phyloP scores from a whole-genome alignment of 768 basidiomycete genomes.

The Trametes meyenii region DNA sequence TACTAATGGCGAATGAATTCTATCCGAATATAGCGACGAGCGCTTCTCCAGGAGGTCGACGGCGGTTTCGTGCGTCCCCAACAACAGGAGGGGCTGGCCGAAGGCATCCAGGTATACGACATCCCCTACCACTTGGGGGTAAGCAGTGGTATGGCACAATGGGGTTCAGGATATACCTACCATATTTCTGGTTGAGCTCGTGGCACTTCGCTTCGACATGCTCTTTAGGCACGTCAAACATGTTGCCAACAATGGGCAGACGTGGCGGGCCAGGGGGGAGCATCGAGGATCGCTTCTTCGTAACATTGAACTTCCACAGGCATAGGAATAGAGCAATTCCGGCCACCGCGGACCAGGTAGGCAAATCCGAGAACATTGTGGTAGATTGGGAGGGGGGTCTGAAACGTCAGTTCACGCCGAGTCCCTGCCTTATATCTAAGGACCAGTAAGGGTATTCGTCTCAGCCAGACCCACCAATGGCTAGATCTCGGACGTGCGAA shows the following conservation, averaged over 20 bases:
- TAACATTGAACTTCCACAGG: not conserved
- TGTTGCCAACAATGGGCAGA: conserved; percentile 22
- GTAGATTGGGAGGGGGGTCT: no score
- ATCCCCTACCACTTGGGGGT: conserved; percentile 45
- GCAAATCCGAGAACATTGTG: not conserved
- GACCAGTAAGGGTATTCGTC: no score
- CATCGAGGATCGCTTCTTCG: not conserved
- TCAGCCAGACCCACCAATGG: no score
- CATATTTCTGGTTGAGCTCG: conserved; percentile 12
- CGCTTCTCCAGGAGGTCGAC: conserved; percentile 71
- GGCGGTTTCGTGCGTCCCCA: conserved; percentile 60
- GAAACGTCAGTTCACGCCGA: no score
- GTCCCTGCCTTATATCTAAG: no score
- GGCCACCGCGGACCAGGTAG: not conserved
- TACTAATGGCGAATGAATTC: conserved; percentile 63
- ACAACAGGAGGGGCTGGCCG: conserved; percentile 66
- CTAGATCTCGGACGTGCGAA: no score
- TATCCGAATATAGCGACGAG: conserved; percentile 74
- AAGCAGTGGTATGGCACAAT: not conserved
- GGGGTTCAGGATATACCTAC: not conserved
- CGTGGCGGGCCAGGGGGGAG: conserved; percentile 25
- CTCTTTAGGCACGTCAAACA: conserved; percentile 18
- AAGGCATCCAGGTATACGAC: conserved; percentile 66
- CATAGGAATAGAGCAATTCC: not conserved
- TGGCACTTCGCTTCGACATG: conserved; percentile 3